These are phyloP conservation scores for Tetrastigma voinierianum DNA, from an alignment of 164 flowering plant species.

Conservation along the genomic window DNA sequence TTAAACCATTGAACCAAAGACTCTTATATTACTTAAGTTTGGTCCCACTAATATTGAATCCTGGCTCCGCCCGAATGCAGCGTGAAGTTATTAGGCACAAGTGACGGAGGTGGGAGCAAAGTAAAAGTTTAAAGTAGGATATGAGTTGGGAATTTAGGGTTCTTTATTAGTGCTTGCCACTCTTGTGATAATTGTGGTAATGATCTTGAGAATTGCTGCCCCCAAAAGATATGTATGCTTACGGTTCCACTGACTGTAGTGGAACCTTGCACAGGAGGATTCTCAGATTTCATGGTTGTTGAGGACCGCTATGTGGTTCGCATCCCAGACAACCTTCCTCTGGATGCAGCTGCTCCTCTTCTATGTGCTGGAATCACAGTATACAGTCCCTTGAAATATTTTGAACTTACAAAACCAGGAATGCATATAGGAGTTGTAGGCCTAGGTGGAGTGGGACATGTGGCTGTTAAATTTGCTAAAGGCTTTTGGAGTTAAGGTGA, in stretches of 20 bases:
- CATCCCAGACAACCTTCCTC: conserved; percentile 6
- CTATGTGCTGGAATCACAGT: too few relatives aligned
- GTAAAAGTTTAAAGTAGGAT: conserved; percentile 29
- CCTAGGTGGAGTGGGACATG: background rate
- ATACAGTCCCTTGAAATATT: conserved; percentile 5
- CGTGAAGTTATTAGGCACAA: conserved; percentile 26
- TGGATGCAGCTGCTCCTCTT: background rate
- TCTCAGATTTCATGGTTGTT: conserved; percentile 14
- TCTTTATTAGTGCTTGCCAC: conserved; percentile 27
- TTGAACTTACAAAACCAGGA: conserved; percentile 1
- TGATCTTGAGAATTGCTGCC: conserved; percentile 30
- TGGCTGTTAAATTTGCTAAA: background rate
- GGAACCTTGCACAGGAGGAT: conserved; percentile 27
- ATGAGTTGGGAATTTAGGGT: conserved; percentile 36
- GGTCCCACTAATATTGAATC: too few relatives aligned
- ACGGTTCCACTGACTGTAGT: conserved; percentile 8
- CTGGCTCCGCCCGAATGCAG: too few relatives aligned
- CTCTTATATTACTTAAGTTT: too few relatives aligned
- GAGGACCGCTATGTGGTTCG: conserved; percentile 8
- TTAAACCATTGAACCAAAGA: too few relatives aligned
- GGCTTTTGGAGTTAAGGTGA: conserved; percentile 13
- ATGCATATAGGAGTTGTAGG: conserved; percentile 1
- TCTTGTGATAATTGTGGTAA: conserved; percentile 22
- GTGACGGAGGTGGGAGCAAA: conserved; percentile 25
- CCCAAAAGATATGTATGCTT: conserved; percentile 16